Evolutionary conservation across 129 eudicot genomes (phyloP), one percentile per base, ranked within the genome.

Genomic region (Centaurea solstitialis): DNA sequence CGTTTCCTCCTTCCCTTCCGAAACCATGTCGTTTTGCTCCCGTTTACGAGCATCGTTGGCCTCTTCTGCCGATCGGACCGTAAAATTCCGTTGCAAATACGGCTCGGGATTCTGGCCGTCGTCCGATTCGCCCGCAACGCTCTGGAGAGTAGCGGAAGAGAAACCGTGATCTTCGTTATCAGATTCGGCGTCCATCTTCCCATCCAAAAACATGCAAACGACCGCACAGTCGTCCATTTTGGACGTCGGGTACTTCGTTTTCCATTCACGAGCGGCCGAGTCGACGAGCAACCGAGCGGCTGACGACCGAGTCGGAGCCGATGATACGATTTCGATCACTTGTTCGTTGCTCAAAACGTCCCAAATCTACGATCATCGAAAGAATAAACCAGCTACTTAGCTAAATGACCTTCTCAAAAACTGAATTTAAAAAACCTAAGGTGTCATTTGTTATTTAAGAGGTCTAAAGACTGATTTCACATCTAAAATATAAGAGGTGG

Each of bases 211-310:
- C 79, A 96, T 79, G 89, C 98, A 96, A 35, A 96, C 98, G 0
- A 91, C 99, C 8, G 99, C 98, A 79, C 99, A 96, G 37, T 96
- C 99, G 68, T 96, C 99, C 95, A 89, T 96, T 86, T 88, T 96
- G 38, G 98, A 93, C 43, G 98, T 96, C 2, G 98, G 98, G 73
- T 96, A 96, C 77, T 93, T 93, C 30, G 88, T 57, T 80, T 91
- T 96, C 99, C 99, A 96, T 86, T 93, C 97, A 1, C 94, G 93
- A 70, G 98, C 91, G 17, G 99, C 99, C 1, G 92, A 87, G 71
- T 96, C 97, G 5, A 96, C 97, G 35, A 96, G 57, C n/a, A 90
- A 76, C 39, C 97, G 73, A 40, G 99, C 97, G 13, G 97, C 97
- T 23, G 98, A 89, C 61, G 98, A 90, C 35, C 99, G 86, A 75